These are phyloP conservation scores for Parmelia sp. DNA, from an alignment of 495 filamentous ascomycete genomes.

Conservation along the genomic window DNA sequence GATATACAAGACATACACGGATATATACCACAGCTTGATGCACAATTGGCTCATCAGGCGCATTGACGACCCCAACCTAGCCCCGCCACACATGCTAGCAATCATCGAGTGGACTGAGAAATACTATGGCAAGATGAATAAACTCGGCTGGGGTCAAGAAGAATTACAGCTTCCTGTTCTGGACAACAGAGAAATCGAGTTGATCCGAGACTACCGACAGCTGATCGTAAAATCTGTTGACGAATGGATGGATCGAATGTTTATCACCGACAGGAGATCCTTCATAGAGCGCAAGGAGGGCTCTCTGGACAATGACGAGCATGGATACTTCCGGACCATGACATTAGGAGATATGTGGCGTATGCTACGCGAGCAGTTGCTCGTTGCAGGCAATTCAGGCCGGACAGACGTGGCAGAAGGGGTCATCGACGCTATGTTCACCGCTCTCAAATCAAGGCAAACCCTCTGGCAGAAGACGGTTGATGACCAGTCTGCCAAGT, in stretches of 20 bases:
- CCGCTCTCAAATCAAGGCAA: constrained; percentile 73
- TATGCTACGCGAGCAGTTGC: constrained; percentile 88
- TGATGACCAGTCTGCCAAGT: constrained; percentile 75
- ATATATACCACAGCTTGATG: constrained; percentile 90
- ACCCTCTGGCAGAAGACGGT: constrained; percentile 77
- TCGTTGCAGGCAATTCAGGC: constrained; percentile 71
- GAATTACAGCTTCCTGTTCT: constrained; percentile 76
- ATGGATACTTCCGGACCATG: constrained; percentile 82
- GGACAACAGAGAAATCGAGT: constrained; percentile 78
- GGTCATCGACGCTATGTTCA: constrained; percentile 89
- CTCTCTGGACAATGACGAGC: constrained; percentile 76
- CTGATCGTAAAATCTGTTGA: constrained; percentile 93
- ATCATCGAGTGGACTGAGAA: constrained; percentile 94
- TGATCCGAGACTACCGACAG: constrained; percentile 87
- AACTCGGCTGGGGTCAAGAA: constrained; percentile 67
- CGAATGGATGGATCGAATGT: constrained; percentile 95
- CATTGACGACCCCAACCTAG: constrained; percentile 74
- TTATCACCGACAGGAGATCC: constrained; percentile 65
- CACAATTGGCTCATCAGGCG: constrained; percentile 79
- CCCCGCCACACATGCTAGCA: constrained; percentile 70
- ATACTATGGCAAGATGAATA: constrained; percentile 92
- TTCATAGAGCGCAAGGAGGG: constrained; percentile 71
- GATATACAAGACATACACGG: constrained; percentile 81
- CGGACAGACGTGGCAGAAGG: constrained; percentile 85
- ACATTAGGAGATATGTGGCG: constrained; percentile 92